Percentiles rank a stretch among this genome's conserved stretches.
phyloP scores from a whole-genome alignment of 2,329 filamentous ascomycete species.

The Phaeoacremonium minimum region DNA sequence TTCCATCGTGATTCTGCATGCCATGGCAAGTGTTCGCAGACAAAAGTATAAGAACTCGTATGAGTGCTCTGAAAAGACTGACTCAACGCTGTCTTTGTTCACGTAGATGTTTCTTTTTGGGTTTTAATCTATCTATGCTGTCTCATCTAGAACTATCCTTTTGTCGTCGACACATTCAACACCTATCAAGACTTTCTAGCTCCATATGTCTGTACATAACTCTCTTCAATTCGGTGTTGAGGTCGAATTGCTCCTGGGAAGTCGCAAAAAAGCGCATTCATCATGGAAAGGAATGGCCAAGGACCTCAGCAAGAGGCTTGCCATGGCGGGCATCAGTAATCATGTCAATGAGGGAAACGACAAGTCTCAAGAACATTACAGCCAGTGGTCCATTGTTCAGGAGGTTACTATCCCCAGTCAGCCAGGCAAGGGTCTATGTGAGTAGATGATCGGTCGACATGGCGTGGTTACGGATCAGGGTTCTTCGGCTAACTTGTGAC shows the following conservation, averaged over 20 bases:
- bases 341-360: constrained; percentile 23
- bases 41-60: too few species aligned
- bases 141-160: too few species aligned
- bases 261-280: constrained; percentile 23
- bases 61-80: too few species aligned
- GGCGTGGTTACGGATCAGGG: not conserved
- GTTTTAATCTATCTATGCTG: too few species aligned
- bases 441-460: not conserved
- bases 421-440: constrained; percentile 25
- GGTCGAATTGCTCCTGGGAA: constrained; percentile 29
- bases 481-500: not conserved
- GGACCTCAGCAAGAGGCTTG: constrained; percentile 24
- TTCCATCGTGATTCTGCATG: too few species aligned
- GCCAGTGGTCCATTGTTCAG: constrained; percentile 29
- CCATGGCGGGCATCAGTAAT: constrained; percentile 24
- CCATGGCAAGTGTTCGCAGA: too few species aligned
- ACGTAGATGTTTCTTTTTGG: too few species aligned
- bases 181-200: not conserved
- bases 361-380: constrained; percentile 23
- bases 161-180: constrained; percentile 18
- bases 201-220: constrained; percentile 3
- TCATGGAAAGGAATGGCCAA: constrained; percentile 27
- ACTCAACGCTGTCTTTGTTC: too few species aligned
- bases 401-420: constrained; percentile 29
- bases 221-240: constrained; percentile 28